These are phyloP conservation scores for Termitomyces bulborhizus DNA, from an alignment of 768 basidiomycete genomes.

Conservation along the genomic window DNA sequence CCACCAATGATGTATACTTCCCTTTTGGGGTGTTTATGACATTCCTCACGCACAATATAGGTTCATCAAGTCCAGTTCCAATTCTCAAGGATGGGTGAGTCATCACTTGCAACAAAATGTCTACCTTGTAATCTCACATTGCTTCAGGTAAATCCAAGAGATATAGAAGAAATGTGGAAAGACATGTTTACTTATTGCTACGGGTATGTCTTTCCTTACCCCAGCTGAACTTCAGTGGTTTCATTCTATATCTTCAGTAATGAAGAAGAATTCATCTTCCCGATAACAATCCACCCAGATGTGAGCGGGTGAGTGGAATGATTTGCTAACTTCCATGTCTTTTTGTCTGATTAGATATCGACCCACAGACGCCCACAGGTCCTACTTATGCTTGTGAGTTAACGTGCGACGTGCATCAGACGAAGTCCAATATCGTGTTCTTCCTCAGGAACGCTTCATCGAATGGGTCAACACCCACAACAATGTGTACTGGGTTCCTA, in stretches of 20 bases:
- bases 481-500: conserved; percentile 63
- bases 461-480: conserved; percentile 70
- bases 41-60: conserved; percentile 23
- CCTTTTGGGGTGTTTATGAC: neutral
- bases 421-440: neutral
- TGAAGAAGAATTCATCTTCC: conserved; percentile 63
- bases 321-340: neutral
- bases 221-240: neutral
- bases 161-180: conserved; percentile 72
- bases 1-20: conserved; percentile 61
- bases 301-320: conserved; percentile 48
- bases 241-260: conserved; percentile 29
- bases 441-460: conserved; percentile 57
- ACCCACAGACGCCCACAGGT: conserved; percentile 56
- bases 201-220: conserved; percentile 26
- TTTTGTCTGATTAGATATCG: neutral
- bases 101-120: neutral
- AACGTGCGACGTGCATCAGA: neutral
- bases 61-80: conserved; percentile 63
- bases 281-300: conserved; percentile 76
- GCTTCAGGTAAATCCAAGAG: conserved; percentile 51
- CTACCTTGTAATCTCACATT: neutral
- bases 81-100: conserved; percentile 66
- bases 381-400: conserved; percentile 58
- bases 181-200: conserved; percentile 68